Base-by-base conservation (phyloP, 345 rosid species). In the Syzygium aromaticum region DNA sequence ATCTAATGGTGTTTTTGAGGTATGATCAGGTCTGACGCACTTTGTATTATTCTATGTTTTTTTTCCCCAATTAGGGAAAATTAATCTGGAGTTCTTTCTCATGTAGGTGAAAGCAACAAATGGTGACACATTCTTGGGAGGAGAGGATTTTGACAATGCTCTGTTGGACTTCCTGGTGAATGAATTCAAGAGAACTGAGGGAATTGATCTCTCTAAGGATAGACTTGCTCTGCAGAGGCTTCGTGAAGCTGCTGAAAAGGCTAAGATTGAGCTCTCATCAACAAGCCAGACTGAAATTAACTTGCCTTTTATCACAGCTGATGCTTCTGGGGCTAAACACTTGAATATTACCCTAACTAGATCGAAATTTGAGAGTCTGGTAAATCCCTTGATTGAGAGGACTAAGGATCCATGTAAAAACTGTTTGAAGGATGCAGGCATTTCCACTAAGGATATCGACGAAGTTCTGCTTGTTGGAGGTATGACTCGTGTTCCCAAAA, bases 1-100 rank as follows among this genome's bases (percentile, higher is more conserved):
- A 27, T 91, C 93, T 9, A 91, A 90, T 89, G 93, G 93, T 77
- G 93, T 91, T 5, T 91, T 91, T 33, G 93, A 91, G 93, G 93
- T 91, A 86, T 54, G 80, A 73, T 38, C 14, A 2, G 0, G 49
- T 40, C 40, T 63, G 73, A 54, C 15, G 27, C 3, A 5, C 27
- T 22, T 54, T 8, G 28, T 63, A 59, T 59, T 38, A 73, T 38
- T 73, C 80, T 38, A 73, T 19, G 49, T 5, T 73, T 9, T 9
- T 49, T 25, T 3, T 19, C 7, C 7, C 15, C 8, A n/a, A 10
- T 52, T 46, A 15, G 56, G 30, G 84, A n/a, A 54, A 30, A 43
- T 52, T 88, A 25, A 53, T 63, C 83, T 63, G 27, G 40, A 67
- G 27, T 38, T 46, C 61, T 30, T 19, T 88, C 84, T 30, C 12